Percentiles rank a stretch among this genome's conserved stretches.
Conservation (phyloP, 768 basidiomycete species). For the Baorangia bicolor region DNA sequence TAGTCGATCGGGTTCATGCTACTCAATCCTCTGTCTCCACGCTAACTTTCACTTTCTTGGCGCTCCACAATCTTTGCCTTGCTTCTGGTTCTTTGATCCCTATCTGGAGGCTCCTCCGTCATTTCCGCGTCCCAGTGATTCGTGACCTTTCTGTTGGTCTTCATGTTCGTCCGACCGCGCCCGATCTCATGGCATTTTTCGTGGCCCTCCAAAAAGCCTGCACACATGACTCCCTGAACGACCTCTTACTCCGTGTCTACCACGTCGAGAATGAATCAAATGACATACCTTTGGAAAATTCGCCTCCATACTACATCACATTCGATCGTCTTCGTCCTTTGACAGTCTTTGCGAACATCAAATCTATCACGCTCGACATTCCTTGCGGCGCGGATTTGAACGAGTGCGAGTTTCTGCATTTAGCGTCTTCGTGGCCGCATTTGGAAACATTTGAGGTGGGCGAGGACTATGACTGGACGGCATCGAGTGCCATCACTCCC, state of each 20-base stretch:
- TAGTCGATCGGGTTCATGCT: not conserved
- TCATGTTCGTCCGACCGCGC: not conserved
- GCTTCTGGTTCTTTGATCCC: not conserved
- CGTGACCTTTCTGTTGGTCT: not conserved
- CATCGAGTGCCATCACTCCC: conserved; percentile 8
- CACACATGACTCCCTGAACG: not conserved
- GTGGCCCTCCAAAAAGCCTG: not conserved
- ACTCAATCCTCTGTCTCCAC: not conserved
- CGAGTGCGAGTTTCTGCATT: conserved; percentile 3
- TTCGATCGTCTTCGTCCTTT: conserved; percentile 2
- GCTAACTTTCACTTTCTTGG: conserved; percentile 5
- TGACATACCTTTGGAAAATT: not conserved
- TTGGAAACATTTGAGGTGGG: not conserved
- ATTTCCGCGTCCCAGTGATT: not conserved
- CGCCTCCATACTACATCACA: not conserved
- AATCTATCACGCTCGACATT: not conserved
- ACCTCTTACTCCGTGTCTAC: not conserved
- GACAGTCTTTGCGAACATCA: conserved; percentile 6
- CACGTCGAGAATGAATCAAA: not conserved
- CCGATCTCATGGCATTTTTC: conserved; percentile 4
- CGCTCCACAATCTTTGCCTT: not conserved
- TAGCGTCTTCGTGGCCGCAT: conserved; percentile 17
- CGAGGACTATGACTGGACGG: not conserved
- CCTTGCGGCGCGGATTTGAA: conserved; percentile 2
- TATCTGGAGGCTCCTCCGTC: not conserved